Base-by-base conservation (phyloP, 129 eudicot genomes). In the Deinandra increscens region DNA sequence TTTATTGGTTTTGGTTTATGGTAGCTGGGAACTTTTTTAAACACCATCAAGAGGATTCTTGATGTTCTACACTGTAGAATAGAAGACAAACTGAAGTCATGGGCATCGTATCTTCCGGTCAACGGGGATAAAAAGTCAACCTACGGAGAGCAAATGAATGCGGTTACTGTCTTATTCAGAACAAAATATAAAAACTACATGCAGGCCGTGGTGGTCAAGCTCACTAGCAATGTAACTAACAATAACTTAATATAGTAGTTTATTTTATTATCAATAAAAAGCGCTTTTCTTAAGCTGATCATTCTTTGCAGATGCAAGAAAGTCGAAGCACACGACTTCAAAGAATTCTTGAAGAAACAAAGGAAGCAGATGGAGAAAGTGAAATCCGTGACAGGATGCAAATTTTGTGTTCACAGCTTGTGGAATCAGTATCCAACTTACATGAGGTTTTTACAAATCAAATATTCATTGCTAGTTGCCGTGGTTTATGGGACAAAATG, bases 401-500 rank as follows among this genome's bases (percentile, higher is more conserved):
- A 50, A n/a, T 83, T 62, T 80, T 88, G 64, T 81, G 77, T 72
- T 77, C 86, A 51, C 96, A 85, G 71, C 82, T 91, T 68, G 81
- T 78, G 38, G 93, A 88, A 54, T 81, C 82, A 29, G 81, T 91
- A 49, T 83, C 93, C 48, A 91, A 91, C 69, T 78, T 91, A 73
- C 97, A 91, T 15, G 97, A 86, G 71, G 95, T 89, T 66, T 88
- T 91, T 68, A 85, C 86, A 22, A 83, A 80, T 69, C 96, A 80
- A 69, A 88, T 88, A 72, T 91, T 88, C 71, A 78, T 91, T 44
- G 96, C 90, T 50, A 78, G 76, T 13, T 83, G 85, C 51, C 97
- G 96, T 51, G 93, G 90, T 15, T 84, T 85, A 67, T 91, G 97
- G 97, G 97, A 91, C 77, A 80, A 79, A 79, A 88, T 91, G 97